Evolutionary conservation across 768 basidiomycete species (phyloP), one percentile per base, ranked within the genome.

Genomic region (Lactarius vividus): DNA sequence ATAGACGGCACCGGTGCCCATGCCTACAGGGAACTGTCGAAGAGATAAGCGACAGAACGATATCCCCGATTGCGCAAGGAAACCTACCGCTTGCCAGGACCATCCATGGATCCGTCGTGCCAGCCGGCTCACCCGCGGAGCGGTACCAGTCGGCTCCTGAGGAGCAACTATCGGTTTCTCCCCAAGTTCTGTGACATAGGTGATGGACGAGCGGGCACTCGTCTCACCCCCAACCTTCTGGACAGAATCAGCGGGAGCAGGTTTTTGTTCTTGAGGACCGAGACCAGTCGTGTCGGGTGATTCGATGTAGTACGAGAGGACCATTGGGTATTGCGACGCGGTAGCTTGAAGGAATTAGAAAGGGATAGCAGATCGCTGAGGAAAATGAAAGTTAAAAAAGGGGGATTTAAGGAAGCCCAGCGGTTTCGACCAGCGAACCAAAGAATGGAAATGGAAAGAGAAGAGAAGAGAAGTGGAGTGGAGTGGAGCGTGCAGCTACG

Each of bases 1-100:
- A 71, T 82, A 81, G 59, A 83, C 82, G 7, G 81, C 80, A 56
- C 81, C 79, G 9, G 80, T 82, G 42, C 81, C 81, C 79, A 82
- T 81, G 44, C 81, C 81, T 52, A 83, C 77, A 0, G 81, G 80
- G 69, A 82, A 82, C 81, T 82, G 59, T 49, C 1, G n/a, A 57
- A 35, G 33, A 52, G 20, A 35, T 28, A 68, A 73, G 37, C 52
- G 13, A 10, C 20, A 33, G 44, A 39, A 42, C 23, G 33, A 53
- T 40, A 11, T 7, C 10, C n/a, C 4, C 15, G 39, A 20, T 10
- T 23, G 40, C n/a, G 15, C 29, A 28, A 23, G 26, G 39, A 49
- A 15, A 76, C 80, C 37, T 70, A 83, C 81, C 61, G 80, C 80
- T 72, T 83, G 81, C 81, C 82, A 82, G 46, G 79, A 77, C 81